Conservation (phyloP, 2,329 filamentous ascomycete species). For the Bertia moriformis region DNA sequence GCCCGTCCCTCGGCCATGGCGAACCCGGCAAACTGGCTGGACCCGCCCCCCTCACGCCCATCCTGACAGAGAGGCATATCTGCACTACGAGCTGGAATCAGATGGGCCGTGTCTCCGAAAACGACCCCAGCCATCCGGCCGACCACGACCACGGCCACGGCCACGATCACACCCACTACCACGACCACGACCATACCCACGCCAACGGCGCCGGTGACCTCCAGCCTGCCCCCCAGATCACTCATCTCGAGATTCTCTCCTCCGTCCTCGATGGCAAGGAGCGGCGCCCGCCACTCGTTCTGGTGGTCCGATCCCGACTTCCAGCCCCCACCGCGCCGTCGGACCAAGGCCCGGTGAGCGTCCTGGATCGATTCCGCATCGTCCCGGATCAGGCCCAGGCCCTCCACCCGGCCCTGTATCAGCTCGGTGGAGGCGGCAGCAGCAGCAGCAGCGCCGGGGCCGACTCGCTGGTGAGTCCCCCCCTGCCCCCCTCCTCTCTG, state of each 20-base stretch:
- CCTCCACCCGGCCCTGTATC: constrained; percentile 65
- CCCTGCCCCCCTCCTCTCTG: constrained; percentile 4
- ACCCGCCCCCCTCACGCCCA: constrained; percentile 35
- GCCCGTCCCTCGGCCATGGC: constrained; percentile 32
- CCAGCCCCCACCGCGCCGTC: constrained; percentile 26
- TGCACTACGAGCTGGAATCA: constrained; percentile 36
- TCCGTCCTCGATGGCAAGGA: constrained; percentile 47
- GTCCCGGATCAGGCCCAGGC: constrained; percentile 48
- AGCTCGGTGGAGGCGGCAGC: constrained; percentile 52
- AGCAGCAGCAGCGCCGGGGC: constrained; percentile 16
- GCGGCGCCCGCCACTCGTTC: constrained; percentile 42
- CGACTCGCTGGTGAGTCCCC: too few species aligned
- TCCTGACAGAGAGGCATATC: constrained; percentile 38
- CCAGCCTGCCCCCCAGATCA: constrained; percentile 52
- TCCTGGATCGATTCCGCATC: constrained; percentile 74
- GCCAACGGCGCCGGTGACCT: too few species aligned
- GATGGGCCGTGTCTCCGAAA: constrained; percentile 21
- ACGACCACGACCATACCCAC: not conserved
- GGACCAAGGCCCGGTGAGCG: constrained; percentile 53
- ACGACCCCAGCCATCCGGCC: constrained; percentile 24
- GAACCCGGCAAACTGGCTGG: too few species aligned
- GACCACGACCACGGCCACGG: constrained; percentile 24
- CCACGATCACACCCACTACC: not conserved
- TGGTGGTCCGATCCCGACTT: constrained; percentile 58
- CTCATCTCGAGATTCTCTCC: constrained; percentile 62